These are phyloP conservation scores for Monosporozyma yasuniensis DNA, from an alignment of 805 yeast genomes.

Conservation along the genomic window DNA sequence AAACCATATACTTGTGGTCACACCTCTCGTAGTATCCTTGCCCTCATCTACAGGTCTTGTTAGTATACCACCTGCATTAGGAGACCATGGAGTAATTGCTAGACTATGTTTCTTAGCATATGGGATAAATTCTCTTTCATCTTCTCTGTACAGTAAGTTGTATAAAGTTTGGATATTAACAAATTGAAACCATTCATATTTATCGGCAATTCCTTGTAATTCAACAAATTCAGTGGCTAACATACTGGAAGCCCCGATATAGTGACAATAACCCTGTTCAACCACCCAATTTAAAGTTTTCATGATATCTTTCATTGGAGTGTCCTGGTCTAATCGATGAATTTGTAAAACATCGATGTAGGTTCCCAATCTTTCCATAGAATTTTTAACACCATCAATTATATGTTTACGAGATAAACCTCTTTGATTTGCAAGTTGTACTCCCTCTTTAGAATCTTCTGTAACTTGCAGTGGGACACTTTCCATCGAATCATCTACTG, in stretches of 20 bases:
- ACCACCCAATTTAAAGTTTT: slow-evolving; percentile 46
- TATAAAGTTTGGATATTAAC: slow-evolving; percentile 50
- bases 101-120: slow-evolving; percentile 45
- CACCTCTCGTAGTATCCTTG: background rate
- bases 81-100: slow-evolving; percentile 56
- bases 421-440: slow-evolving; percentile 28
- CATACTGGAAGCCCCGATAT: slow-evolving; percentile 56
- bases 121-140: slow-evolving; percentile 54
- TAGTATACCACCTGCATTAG: slow-evolving; percentile 45
- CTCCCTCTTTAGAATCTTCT: background rate
- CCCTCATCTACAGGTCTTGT: slow-evolving; percentile 35
- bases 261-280: slow-evolving; percentile 38
- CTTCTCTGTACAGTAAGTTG: slow-evolving; percentile 49
- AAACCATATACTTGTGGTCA: background rate
- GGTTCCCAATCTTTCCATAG: slow-evolving; percentile 42
- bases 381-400: slow-evolving; percentile 34
- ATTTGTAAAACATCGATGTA: slow-evolving; percentile 48
- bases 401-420: slow-evolving; percentile 42
- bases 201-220: slow-evolving; percentile 45
- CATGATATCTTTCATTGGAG: slow-evolving; percentile 48
- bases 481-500: slow-evolving; percentile 1
- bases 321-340: slow-evolving; percentile 42
- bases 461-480: background rate
- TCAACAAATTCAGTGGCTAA: slow-evolving; percentile 43
- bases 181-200: slow-evolving; percentile 34